phyloP scores from a whole-genome alignment of 371 early-diverging fungal species.

The Cokeromyces recurvatus region DNA sequence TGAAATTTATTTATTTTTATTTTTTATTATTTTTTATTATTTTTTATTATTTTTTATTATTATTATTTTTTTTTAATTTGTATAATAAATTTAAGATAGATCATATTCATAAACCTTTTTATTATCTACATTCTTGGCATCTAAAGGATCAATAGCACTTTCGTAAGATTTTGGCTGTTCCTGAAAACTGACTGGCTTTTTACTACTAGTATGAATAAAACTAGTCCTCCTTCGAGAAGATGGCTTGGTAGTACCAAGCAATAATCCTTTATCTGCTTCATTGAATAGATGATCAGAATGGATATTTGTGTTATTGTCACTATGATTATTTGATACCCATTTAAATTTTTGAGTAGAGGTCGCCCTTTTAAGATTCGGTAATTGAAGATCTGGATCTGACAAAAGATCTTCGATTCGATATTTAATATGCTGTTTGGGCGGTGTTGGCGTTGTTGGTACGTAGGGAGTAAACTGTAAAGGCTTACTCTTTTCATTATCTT shows the following conservation, averaged over 20 bases:
- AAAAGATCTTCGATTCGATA: slow-evolving; percentile 43
- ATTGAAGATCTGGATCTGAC: slow-evolving; percentile 31
- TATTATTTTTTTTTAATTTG: too few species aligned
- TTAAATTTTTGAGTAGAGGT: slow-evolving; percentile 20
- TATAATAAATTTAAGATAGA: slow-evolving; percentile 11
- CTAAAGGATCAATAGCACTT: slow-evolving; percentile 23
- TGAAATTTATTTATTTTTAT: too few species aligned
- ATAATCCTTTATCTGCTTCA: too few species aligned
- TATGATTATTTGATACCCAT: slow-evolving; percentile 16
- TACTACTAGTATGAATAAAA: slow-evolving; percentile 1
- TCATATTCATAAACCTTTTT: slow-evolving; percentile 22
- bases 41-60: too few species aligned
- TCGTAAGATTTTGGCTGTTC: too few species aligned
- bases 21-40: too few species aligned
- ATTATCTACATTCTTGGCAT: slow-evolving; percentile 28
- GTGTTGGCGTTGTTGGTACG: slow-evolving; percentile 21
- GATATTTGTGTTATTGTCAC: neutral
- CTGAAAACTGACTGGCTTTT: neutral
- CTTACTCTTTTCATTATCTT: slow-evolving; percentile 6
- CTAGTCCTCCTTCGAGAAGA: slow-evolving; percentile 17
- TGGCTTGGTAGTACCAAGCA: slow-evolving; percentile 1
- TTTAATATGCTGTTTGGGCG: slow-evolving; percentile 25
- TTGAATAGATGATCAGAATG: too few species aligned
- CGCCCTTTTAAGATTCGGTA: slow-evolving; percentile 7
- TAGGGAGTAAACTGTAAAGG: slow-evolving; percentile 14